These are phyloP conservation scores for Litsea cubeba DNA, from an alignment of 164 flowering plant genomes.

Conservation along the genomic window DNA sequence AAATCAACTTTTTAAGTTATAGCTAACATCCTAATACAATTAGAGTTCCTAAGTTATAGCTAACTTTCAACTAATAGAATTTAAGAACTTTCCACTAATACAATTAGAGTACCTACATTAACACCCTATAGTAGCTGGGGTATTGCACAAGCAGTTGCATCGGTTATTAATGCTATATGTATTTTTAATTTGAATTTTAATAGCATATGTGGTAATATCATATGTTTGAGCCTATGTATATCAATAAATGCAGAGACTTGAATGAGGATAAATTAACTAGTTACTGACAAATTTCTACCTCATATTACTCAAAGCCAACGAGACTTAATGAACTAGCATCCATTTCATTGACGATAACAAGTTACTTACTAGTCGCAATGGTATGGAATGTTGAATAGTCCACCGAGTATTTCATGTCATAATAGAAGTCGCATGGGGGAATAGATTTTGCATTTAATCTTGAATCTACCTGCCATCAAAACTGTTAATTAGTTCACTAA, in stretches of 20 bases:
- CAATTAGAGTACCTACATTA: too few relatives aligned
- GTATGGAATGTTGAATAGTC: conserved; percentile 77
- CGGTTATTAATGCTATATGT: background rate
- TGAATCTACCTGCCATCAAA: conserved; percentile 35
- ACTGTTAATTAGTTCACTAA: conserved; percentile 2
- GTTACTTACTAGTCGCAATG: conserved; percentile 38
- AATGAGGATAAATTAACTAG: background rate
- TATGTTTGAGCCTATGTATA: background rate
- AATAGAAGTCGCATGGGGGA: conserved; percentile 63
- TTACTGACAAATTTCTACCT: background rate
- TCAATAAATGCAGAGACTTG: background rate
- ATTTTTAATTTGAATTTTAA: background rate
- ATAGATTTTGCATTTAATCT: conserved; percentile 21
- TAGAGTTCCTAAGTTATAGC: too few relatives aligned
- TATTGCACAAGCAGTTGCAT: background rate
- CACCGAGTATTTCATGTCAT: conserved; percentile 85
- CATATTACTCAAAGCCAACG: background rate
- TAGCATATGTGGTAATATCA: too few relatives aligned
- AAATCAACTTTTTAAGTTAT: too few relatives aligned
- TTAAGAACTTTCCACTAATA: too few relatives aligned
- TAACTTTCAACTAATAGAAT: too few relatives aligned
- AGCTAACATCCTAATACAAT: too few relatives aligned
- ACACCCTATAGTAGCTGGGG: too few relatives aligned
- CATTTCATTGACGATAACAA: background rate
- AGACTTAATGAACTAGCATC: background rate